A percentile compares a stretch with the other conserved stretches of the same genome.
Conservation (phyloP, 139 green algal species). For the Ettlia oleoabundans region DNA sequence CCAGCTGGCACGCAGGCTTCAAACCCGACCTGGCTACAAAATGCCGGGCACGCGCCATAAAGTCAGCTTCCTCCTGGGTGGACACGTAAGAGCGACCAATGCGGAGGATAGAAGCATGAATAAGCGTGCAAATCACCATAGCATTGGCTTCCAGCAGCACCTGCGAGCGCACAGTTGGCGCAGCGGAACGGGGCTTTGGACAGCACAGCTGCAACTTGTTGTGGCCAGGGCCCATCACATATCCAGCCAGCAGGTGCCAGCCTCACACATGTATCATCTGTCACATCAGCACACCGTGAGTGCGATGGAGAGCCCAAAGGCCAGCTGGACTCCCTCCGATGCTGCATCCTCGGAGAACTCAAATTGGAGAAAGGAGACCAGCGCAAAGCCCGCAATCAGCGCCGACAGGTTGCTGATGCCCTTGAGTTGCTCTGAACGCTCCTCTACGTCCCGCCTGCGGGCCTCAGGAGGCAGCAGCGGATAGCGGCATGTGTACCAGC, state of each 20-base stretch:
- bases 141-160: conserved; percentile 13
- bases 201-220: too few species aligned
- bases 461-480: background rate
- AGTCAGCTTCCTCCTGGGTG: conserved; percentile 22
- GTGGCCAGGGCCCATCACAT: too few species aligned
- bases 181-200: background rate
- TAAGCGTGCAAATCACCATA: conserved; percentile 24
- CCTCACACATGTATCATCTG: too few species aligned
- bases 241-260: too few species aligned
- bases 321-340: conserved; percentile 18
- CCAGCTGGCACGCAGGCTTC: too few species aligned
- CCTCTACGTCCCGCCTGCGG: conserved; percentile 23
- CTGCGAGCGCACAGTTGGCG: background rate
- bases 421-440: conserved; percentile 29
- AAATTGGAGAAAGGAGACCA: conserved; percentile 15
- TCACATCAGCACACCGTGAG: too few species aligned
- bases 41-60: conserved; percentile 18
- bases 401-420: conserved; percentile 16
- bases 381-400: conserved; percentile 21
- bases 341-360: background rate
- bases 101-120: conserved; percentile 18
- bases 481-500: background rate
- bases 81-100: conserved; percentile 19
- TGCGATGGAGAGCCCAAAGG: conserved; percentile 16
- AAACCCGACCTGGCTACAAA: background rate